Base-by-base conservation (phyloP, 352 stramenopile species). In the Phytophthora megakarya region DNA sequence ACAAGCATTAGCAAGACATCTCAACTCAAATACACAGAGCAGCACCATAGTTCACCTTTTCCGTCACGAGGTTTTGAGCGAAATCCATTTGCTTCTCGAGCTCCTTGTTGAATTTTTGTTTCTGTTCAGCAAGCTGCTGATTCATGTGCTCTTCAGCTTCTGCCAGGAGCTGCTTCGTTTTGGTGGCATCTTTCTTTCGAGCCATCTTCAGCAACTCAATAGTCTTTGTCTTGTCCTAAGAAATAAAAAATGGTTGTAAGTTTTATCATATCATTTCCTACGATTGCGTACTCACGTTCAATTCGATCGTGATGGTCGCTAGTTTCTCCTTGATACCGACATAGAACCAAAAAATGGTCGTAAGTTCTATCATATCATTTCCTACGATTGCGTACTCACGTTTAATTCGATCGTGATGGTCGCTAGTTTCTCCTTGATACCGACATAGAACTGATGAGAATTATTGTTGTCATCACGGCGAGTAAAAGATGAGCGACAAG, bases 181-280 rank as follows among this genome's bases (percentile, higher is more conserved):
- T 92, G 9, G 54, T 40, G 25, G 87, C 81, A 61, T 94, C 85
- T 48, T 92, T 94, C 69, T 89, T 91, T 4, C 85, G 74, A 0
- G 80, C 81, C 19, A 75, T 66, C 63, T 91, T 90, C 32, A 94
- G 76, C 62, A 92, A 33, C 40, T 92, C 83, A 11, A 92, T 91
- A n/a, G 85, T 94, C 59, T 94, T 90, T 32, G 74, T 86, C 51
- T 94, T 94, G 67, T 92, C 85, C 85, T 94, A 46, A n/a, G 38
- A 2, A 5, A 49, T 42, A 30, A 28, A 39, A 15, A 38, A 8
- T 35, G 57, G 2, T 2, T 19, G 28, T 65, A 37, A 65, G 5
- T 19, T 5, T 23, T 19, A 38, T 56, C n/a, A 37, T 53, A 49
- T 10, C n/a, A 11, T 16, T 22, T 11, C 13, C 42, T 13, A 53